Conservation (phyloP, 805 yeast species). For the Pichia exigua region DNA sequence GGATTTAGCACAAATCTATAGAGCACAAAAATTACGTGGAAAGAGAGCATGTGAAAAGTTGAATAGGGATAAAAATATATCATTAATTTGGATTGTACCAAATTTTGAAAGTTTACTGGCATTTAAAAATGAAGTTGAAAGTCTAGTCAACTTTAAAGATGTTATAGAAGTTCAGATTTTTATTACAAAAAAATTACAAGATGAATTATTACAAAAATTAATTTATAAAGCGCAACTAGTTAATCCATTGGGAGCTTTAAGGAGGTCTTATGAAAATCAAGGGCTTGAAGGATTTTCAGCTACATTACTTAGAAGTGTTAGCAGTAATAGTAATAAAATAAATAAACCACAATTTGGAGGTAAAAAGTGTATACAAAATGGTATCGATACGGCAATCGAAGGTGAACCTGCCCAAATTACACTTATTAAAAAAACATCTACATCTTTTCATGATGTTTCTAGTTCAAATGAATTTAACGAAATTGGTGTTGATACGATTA, state of each 20-base stretch:
- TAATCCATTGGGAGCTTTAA: conserved; percentile 1
- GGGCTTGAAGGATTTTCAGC: conserved; percentile 1
- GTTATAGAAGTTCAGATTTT: conserved; percentile 23
- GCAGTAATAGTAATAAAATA: neutral
- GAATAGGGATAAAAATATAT: conserved; percentile 14
- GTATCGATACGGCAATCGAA: neutral
- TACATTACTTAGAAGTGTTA: neutral
- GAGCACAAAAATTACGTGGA: conserved; percentile 23
- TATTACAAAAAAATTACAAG: conserved; percentile 21
- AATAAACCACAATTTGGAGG: neutral
- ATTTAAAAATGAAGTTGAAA: conserved; percentile 25
- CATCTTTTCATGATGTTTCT: neutral
- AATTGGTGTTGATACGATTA: neutral
- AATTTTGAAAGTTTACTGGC: conserved; percentile 25
- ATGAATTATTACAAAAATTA: conserved; percentile 12
- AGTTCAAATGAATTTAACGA: neutral
- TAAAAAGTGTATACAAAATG: neutral
- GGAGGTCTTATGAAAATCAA: neutral
- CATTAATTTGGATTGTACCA: conserved; percentile 26
- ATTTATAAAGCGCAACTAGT: neutral
- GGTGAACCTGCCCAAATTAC: neutral
- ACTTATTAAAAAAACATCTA: neutral
- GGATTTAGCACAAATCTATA: conserved; percentile 29
- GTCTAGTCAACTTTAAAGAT: conserved; percentile 18
- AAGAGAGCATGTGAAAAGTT: conserved; percentile 9